Conservation (phyloP, 108 stramenopile species). For the Nannochloropsis oceanica region DNA sequence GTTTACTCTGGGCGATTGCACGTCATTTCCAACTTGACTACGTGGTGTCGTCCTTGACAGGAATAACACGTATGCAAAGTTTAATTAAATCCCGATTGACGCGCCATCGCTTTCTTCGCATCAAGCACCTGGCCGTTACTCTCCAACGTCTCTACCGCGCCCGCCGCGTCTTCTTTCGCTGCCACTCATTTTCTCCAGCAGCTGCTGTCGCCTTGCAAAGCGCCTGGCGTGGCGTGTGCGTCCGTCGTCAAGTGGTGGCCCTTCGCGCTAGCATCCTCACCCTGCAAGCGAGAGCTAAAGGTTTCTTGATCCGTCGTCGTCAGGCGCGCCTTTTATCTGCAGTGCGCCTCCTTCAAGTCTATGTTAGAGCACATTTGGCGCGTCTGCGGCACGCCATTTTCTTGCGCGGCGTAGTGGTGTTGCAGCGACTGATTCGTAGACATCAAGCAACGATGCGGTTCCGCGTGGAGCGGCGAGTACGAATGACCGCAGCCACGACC, state of each 20-base stretch:
- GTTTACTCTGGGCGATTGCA: neutral
- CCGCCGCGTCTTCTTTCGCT: neutral
- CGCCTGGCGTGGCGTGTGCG: neutral
- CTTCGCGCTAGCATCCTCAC: too few species aligned
- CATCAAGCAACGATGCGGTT: neutral
- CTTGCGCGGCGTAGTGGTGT: neutral
- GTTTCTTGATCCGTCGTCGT: neutral
- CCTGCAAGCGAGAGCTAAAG: neutral
- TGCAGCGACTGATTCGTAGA: neutral
- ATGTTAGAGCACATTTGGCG: neutral
- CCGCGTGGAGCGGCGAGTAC: neutral
- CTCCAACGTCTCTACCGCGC: neutral
- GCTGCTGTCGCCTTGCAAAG: neutral
- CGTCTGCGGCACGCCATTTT: neutral
- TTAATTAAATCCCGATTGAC: neutral
- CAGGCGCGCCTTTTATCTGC: neutral
- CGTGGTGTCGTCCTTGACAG: neutral
- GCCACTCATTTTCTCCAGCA: neutral
- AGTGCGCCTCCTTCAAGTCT: neutral
- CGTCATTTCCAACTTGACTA: neutral
- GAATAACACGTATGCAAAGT: neutral
- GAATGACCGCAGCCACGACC: neutral
- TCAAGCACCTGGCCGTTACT: neutral
- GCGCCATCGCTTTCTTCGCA: neutral
- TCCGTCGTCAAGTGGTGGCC: neutral